phyloP scores from a whole-genome alignment of 2,329 filamentous ascomycete species.

The Verticillium nubilum region DNA sequence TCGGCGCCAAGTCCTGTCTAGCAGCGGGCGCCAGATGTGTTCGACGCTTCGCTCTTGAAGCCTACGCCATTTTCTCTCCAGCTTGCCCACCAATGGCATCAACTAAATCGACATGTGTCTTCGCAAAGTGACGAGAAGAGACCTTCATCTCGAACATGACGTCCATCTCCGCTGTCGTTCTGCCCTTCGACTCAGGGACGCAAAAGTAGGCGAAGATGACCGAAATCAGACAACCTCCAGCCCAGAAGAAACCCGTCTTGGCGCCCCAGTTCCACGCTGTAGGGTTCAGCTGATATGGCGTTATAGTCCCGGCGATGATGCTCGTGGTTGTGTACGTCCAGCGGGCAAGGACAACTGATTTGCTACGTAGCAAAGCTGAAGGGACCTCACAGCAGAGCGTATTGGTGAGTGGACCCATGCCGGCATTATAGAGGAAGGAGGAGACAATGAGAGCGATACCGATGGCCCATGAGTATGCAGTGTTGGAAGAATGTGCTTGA shows the following conservation, averaged over 20 bases:
- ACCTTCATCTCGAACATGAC: constrained; percentile 14
- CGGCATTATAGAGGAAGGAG: constrained; percentile 27
- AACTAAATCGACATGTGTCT: too few relatives aligned
- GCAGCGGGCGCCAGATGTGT: too few relatives aligned
- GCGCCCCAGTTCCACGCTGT: constrained; percentile 26
- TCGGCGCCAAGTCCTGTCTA: too few relatives aligned
- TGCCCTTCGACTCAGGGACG: constrained; percentile 18
- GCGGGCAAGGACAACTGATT: constrained; percentile 33
- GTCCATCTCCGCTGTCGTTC: constrained; percentile 21
- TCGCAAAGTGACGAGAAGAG: too few relatives aligned
- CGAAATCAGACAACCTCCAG: constrained; percentile 3
- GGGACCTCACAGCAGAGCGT: constrained; percentile 26
- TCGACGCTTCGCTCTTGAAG: too few relatives aligned
- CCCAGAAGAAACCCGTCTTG: constrained; percentile 26
- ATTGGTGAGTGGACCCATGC: constrained; percentile 35
- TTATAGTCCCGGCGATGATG: constrained; percentile 26
- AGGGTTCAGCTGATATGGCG: constrained; percentile 27
- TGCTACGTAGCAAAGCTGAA: constrained; percentile 32
- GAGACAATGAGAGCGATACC: too few relatives aligned
- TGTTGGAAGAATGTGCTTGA: too few relatives aligned
- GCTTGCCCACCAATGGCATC: too few relatives aligned
- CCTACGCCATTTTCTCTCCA: too few relatives aligned
- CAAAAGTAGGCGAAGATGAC: constrained; percentile 19
- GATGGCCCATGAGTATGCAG: too few relatives aligned
- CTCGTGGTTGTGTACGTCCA: constrained; percentile 30